These are phyloP conservation scores for Gardenia jasminoides DNA, from an alignment of 257 asterid genomes.

Conservation along the genomic window DNA sequence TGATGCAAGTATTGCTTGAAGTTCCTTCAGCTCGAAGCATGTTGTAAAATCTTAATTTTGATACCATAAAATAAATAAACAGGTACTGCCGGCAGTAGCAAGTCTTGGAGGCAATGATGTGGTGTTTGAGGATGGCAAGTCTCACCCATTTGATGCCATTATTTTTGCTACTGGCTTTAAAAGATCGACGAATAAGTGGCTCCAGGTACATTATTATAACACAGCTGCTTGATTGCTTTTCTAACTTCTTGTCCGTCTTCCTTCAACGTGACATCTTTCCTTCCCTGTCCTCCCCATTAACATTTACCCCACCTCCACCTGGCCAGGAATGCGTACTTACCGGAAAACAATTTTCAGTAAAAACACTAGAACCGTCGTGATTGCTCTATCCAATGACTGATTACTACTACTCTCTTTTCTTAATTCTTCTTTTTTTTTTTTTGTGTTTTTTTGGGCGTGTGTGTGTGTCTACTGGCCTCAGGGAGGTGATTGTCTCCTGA, in stretches of 20 bases:
- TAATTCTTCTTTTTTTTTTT: too few species aligned
- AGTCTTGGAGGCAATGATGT: conserved; percentile 38
- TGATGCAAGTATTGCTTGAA: neutral
- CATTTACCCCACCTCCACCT: neutral
- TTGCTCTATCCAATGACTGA: neutral
- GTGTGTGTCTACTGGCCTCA: conserved; percentile 2
- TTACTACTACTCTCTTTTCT: too few species aligned
- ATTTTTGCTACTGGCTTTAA: conserved; percentile 79
- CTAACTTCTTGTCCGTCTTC: neutral
- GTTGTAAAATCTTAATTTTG: neutral
- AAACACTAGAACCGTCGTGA: too few species aligned
- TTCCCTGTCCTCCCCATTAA: neutral
- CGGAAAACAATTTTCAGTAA: too few species aligned
- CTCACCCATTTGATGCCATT: conserved; percentile 47
- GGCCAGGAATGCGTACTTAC: neutral
- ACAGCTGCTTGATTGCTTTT: neutral
- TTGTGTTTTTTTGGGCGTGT: too few species aligned
- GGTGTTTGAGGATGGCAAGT: conserved; percentile 47
- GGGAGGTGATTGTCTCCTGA: conserved; percentile 53
- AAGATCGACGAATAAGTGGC: conserved; percentile 69
- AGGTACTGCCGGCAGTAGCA: conserved; percentile 57
- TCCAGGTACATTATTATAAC: conserved; percentile 41
- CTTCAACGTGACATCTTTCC: neutral
- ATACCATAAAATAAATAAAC: neutral
- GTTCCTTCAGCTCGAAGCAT: conserved; percentile 19